A percentile compares a stretch with the other conserved stretches of the same genome.
phyloP scores from a whole-genome alignment of 2,329 filamentous ascomycete species.

The Stagonosporopsis tanaceti region DNA sequence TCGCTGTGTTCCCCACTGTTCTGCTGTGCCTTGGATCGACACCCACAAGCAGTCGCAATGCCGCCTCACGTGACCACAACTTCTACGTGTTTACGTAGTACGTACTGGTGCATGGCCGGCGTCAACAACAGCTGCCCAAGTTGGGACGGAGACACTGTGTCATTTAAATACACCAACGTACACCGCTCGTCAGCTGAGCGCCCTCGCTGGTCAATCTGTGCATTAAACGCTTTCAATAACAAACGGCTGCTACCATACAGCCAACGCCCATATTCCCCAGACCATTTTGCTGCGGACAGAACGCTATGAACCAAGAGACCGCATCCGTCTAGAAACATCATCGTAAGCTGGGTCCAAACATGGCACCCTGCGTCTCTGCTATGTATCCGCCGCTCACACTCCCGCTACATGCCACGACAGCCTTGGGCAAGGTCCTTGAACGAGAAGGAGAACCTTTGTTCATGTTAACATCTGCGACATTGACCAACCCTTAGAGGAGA shows the following conservation, averaged over 20 bases:
- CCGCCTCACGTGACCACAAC: not conserved
- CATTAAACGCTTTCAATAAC: slow-evolving; percentile 29
- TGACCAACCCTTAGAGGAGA: slow-evolving; percentile 69
- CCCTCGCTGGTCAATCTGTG: slow-evolving; percentile 11
- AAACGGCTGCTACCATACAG: slow-evolving; percentile 28
- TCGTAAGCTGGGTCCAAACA: slow-evolving; percentile 5
- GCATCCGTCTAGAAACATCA: slow-evolving; percentile 12
- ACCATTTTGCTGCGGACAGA: slow-evolving; percentile 38
- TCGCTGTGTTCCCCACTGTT: slow-evolving; percentile 1
- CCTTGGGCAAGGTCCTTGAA: not conserved
- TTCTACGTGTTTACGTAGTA: too few relatives aligned
- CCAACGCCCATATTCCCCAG: slow-evolving; percentile 36
- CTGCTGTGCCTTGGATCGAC: not conserved
- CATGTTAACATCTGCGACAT: slow-evolving; percentile 21
- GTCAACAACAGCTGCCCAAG: not conserved
- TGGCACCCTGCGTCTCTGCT: slow-evolving; percentile 2
- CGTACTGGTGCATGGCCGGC: not conserved
- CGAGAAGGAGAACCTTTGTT: not conserved
- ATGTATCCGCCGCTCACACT: slow-evolving; percentile 1
- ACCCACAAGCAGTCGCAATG: not conserved
- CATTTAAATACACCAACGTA: not conserved
- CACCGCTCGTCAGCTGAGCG: not conserved
- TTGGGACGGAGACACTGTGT: not conserved
- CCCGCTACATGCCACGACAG: not conserved
- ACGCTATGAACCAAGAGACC: slow-evolving; percentile 37